A percentile compares a stretch with the other conserved stretches of the same genome.
phyloP scores from a whole-genome alignment of 495 filamentous ascomycete genomes.

The Aspergillus saccharolyticus region DNA sequence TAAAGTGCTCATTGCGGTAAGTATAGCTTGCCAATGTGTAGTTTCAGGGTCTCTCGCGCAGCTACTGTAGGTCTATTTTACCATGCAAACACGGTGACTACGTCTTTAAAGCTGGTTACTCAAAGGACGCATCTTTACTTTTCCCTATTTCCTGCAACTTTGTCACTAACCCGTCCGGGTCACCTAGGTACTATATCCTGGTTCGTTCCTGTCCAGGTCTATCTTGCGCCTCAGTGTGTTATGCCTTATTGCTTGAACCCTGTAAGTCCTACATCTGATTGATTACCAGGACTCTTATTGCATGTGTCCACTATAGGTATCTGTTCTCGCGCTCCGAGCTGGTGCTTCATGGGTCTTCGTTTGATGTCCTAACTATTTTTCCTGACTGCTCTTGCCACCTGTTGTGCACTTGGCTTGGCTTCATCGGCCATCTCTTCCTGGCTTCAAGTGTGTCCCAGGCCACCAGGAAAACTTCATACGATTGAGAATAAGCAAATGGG shows the following conservation, averaged over 20 bases:
- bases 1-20: too few species aligned
- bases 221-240: slow-evolving; percentile 1
- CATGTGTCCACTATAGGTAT: neutral
- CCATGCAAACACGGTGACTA: too few species aligned
- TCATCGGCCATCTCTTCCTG: neutral
- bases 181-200: neutral
- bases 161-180: neutral
- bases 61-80: too few species aligned
- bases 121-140: neutral
- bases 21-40: too few species aligned
- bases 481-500: neutral
- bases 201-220: neutral
- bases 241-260: slow-evolving; percentile 15
- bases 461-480: neutral
- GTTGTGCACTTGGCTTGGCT: neutral
- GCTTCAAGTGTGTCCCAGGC: neutral
- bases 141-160: neutral
- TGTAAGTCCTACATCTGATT: neutral
- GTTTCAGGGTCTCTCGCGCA: too few species aligned
- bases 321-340: neutral
- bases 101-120: too few species aligned
- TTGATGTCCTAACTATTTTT: neutral
- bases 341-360: neutral
- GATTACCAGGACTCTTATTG: neutral
- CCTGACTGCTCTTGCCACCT: neutral